Evolutionary conservation across 768 basidiomycete genomes (phyloP), one percentile per base, ranked within the genome.

Genomic region (Sarcodon aspratus): DNA sequence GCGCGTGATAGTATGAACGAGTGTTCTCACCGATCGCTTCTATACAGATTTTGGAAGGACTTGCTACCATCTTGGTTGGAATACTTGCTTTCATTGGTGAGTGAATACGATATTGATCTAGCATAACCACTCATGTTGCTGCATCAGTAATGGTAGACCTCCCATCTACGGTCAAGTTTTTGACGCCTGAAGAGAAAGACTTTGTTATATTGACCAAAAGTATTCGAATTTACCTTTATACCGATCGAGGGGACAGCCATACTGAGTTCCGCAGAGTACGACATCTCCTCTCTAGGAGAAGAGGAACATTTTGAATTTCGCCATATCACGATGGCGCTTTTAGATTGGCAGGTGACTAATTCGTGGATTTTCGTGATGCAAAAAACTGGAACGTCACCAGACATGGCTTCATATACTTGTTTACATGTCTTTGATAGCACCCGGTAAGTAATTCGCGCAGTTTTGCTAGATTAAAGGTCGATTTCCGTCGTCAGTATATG

Each of bases 301-400:
- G 80, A 79, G 48, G 82, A 85, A 48, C 68, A 71, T 45, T 80
- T 82, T 55, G 70, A 74, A 33, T 50, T 69, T 50, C 63, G 74
- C 7, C 79, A 83, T 59, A 54, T 85, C 18, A 65, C 67, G 61
- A 68, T 72, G 33, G 78, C 79, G 0, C 54, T 82, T 33, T 48
- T 55, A 0, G 82, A 85, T 58, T 85, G 84, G 84, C 80, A 85
- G 66, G 68, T 78, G n/a, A n/a, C n/a, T n/a, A n/a, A n/a, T n/a
- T n/a, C n/a, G n/a, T n/a, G n/a, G n/a, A n/a, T n/a, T n/a, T n/a
- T n/a, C n/a, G n/a, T n/a, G n/a, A n/a, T n/a, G n/a, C n/a, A n/a
- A n/a, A n/a, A n/a, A n/a, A n/a, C n/a, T n/a, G n/a, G n/a, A n/a
- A n/a, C n/a, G n/a, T n/a, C n/a, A n/a, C n/a, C n/a, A n/a, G n/a